phyloP scores from a whole-genome alignment of 2,329 filamentous ascomycete species.

The Neonectria magnoliae region DNA sequence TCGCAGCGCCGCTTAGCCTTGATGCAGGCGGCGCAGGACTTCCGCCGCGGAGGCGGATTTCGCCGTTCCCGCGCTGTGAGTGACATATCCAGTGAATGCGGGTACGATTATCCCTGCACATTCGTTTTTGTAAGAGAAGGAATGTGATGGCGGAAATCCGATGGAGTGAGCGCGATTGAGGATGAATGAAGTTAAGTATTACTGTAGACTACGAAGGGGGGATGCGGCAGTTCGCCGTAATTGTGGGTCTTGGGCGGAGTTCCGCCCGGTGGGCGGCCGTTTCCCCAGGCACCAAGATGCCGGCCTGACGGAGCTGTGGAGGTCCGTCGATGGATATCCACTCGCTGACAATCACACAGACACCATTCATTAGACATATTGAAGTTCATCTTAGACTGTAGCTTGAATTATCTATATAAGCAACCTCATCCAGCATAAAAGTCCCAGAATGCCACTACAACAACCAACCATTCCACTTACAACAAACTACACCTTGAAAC shows the following conservation, averaged over 20 bases:
- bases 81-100: conserved; percentile 34
- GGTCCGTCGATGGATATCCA: conserved; percentile 14
- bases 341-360: neutral
- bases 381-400: neutral
- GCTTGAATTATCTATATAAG: neutral
- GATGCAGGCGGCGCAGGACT: conserved; percentile 66
- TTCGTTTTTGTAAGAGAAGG: neutral
- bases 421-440: neutral
- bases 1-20: conserved; percentile 68
- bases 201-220: neutral
- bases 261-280: conserved; percentile 36
- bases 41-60: conserved; percentile 61
- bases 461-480: neutral
- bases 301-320: conserved; percentile 20
- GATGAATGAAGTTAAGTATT: conserved; percentile 4
- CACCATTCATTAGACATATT: neutral
- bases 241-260: conserved; percentile 41
- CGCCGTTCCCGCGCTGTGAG: conserved; percentile 49
- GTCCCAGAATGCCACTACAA: neutral
- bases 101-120: neutral
- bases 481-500: neutral
- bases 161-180: neutral
- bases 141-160: conserved; percentile 10
- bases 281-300: neutral
- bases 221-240: conserved; percentile 23